Evolutionary conservation across 1,284 basidiomycete species (phyloP), one percentile per base, ranked within the genome.

Genomic region (Mycena citricolor): DNA sequence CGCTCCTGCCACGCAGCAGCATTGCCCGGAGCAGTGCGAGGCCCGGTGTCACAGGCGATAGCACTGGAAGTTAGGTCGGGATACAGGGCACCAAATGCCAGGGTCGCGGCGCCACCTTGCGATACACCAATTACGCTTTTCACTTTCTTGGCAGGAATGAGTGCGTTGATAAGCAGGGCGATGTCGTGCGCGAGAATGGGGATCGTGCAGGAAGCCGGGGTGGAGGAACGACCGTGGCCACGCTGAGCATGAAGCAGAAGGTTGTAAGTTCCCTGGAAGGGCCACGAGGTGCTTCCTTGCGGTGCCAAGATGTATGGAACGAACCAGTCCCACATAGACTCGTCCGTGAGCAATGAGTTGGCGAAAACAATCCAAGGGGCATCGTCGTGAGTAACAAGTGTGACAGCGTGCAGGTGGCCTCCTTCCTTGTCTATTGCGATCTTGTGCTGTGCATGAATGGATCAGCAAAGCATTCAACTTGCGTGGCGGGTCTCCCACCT

Each of bases 121-220:
- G 73, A 75, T 4, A 75, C 74, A 10, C 74, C 74, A 23, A 77
- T 69, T 17, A 76, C 55, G 13, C 66, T 54, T 34, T 71, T 67
- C 16, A 70, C 62, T 29, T 70, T 65, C 4, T 69, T 61, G 2
- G 54, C 61, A 0, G 65, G 54, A 21, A 74, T 68, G 5, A 73
- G 59, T 6, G 53, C 55, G 4, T 59, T 47, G 39, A 69, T 57
- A 29, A 68, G 52, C 21, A 57, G 54, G 3, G 60, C 53, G 24
- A 77, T 67, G 50, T 77, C 74, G 28, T 63, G 59, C 8, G 74
- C 73, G 14, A 75, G 65, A 20, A 55, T 41, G 14, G 54, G 49
- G 33, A 63, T 61, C 7, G 60, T 61, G 38, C 55, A 47, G 17
- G 51, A 16, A n/a, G 57, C 29, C 13, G 69, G 62, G 4, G 67